Evolutionary conservation across 1,284 basidiomycete species (phyloP).

Genomic region (Tilletiaria anomala): DNA sequence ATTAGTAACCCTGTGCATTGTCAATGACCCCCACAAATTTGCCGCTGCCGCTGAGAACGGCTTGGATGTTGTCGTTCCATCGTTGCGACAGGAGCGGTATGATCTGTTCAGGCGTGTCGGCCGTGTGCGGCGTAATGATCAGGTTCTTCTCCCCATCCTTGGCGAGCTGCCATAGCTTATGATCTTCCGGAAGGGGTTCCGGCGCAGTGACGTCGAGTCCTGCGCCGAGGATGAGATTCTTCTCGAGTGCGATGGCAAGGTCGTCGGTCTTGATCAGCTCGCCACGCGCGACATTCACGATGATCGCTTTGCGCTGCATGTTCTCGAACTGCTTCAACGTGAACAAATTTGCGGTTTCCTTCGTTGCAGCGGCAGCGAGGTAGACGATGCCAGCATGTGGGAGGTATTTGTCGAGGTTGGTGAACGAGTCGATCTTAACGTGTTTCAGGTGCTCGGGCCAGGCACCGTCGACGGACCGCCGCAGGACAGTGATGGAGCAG

Average conservation of each 20-base stretch:
- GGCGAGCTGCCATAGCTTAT: conserved; percentile 4
- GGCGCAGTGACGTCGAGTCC: conserved; percentile 4
- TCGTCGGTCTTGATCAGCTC: conserved; percentile 4
- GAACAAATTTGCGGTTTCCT: not conserved
- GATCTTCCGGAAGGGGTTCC: conserved; percentile 1
- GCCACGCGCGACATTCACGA: conserved; percentile 4
- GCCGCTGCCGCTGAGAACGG: not conserved
- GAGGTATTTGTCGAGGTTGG: conserved; percentile 1
- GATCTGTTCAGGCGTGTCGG: conserved; percentile 9
- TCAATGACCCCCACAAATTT: not conserved
- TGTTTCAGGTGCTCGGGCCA: not conserved
- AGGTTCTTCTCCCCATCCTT: conserved; percentile 4
- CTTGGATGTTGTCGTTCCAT: conserved; percentile 3
- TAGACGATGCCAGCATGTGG: conserved; percentile 7
- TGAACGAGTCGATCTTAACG: conserved; percentile 2
- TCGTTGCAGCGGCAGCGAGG: conserved; percentile 15
- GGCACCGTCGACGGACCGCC: not conserved
- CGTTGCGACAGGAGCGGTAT: conserved; percentile 6
- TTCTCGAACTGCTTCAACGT: not conserved
- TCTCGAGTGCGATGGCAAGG: conserved; percentile 6
- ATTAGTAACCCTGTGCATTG: not conserved
- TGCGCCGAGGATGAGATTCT: not conserved
- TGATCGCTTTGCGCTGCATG: not conserved
- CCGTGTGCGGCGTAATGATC: conserved; percentile 13
- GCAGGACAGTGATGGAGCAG: conserved; percentile 6